Evolutionary conservation across 1,284 basidiomycete genomes (phyloP).

Genomic region (Melampsora americana): DNA sequence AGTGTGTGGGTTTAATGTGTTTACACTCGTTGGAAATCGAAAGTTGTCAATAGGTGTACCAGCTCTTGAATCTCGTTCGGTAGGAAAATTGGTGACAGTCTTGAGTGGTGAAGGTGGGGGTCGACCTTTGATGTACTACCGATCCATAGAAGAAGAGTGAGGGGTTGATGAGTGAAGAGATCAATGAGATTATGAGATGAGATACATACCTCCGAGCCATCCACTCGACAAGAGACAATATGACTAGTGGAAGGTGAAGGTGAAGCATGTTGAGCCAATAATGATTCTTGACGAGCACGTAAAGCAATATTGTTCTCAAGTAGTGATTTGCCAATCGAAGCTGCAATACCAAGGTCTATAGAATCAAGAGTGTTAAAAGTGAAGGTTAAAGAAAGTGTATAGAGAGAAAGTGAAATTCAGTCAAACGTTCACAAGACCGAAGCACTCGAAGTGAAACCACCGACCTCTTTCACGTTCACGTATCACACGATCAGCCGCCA

Average conservation of each 20-base stretch:
- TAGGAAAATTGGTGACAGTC: neutral
- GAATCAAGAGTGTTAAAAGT: neutral
- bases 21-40: neutral
- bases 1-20: neutral
- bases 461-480: conserved; percentile 70
- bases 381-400: no score
- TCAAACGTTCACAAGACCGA: no score
- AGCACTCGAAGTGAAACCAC: conserved; percentile 48
- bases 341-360: conserved; percentile 67
- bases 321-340: conserved; percentile 65
- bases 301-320: conserved; percentile 67
- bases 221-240: conserved; percentile 52
- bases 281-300: conserved; percentile 66
- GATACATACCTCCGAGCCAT: conserved; percentile 47
- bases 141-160: neutral
- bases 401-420: conserved; percentile 1
- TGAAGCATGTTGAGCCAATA: conserved; percentile 64
- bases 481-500: conserved; percentile 62
- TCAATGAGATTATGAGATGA: conserved; percentile 49
- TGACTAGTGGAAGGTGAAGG: conserved; percentile 43
- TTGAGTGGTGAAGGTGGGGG: conserved; percentile 34
- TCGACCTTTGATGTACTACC: conserved; percentile 38
- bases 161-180: neutral
- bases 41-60: neutral
- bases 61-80: neutral